phyloP scores from a whole-genome alignment of 805 yeast species.

The Teunomyces panamensis region DNA sequence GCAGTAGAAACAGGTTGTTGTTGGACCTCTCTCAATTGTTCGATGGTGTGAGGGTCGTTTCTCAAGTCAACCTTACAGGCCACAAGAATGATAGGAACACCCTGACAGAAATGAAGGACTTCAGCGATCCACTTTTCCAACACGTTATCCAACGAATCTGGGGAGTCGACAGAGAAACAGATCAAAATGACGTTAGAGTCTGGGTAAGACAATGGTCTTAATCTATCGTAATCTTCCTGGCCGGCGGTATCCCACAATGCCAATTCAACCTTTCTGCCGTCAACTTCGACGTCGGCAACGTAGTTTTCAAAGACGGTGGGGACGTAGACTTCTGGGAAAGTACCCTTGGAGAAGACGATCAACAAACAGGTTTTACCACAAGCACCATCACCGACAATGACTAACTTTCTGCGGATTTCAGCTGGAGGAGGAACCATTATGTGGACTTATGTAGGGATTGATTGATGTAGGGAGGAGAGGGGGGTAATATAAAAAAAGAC shows the following conservation, averaged over 20 bases:
- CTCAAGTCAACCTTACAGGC: conserved; percentile 38
- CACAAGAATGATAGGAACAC: conserved; percentile 32
- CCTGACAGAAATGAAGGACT: conserved; percentile 35
- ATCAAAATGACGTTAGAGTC: conserved; percentile 36
- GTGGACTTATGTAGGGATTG: not conserved
- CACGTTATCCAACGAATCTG: conserved; percentile 31
- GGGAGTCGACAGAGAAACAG: conserved; percentile 35
- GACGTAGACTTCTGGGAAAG: conserved; percentile 30
- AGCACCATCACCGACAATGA: conserved; percentile 32
- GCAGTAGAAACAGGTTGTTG: conserved; percentile 22
- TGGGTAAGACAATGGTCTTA: conserved; percentile 42
- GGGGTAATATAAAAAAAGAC: not conserved
- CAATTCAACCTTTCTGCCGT: conserved; percentile 51
- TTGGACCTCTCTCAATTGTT: conserved; percentile 22
- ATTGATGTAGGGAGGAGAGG: not conserved
- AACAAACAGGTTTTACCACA: conserved; percentile 32
- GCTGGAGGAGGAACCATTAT: conserved; percentile 48
- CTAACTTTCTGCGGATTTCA: conserved; percentile 31
- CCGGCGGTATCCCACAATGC: conserved; percentile 62
- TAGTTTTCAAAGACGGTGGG: conserved; percentile 85
- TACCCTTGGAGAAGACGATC: conserved; percentile 30
- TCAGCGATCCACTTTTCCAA: conserved; percentile 44
- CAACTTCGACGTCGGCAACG: conserved; percentile 85
- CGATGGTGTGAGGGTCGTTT: conserved; percentile 25
- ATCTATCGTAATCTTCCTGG: conserved; percentile 81